phyloP scores from a whole-genome alignment of 2,329 filamentous ascomycete species.

The Fusarium pilosicola region DNA sequence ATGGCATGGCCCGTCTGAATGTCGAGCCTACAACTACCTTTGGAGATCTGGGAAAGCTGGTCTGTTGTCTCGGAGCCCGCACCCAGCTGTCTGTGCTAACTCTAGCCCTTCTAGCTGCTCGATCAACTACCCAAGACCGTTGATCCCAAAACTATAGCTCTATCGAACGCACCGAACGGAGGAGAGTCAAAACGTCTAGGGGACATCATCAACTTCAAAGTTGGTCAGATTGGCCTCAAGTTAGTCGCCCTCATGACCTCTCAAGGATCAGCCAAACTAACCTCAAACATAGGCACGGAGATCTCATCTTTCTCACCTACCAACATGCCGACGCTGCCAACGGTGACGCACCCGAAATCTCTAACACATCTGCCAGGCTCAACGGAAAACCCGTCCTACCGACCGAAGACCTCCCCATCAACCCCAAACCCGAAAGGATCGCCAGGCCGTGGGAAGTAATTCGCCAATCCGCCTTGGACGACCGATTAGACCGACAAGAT shows the following conservation, averaged over 20 bases:
- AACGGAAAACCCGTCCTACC: conserved; percentile 80
- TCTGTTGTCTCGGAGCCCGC: conserved; percentile 44
- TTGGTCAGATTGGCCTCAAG: conserved; percentile 70
- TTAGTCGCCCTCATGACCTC: conserved; percentile 45
- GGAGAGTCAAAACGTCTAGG: conserved; percentile 67
- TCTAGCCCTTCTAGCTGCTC: conserved; percentile 57
- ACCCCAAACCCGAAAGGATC: conserved; percentile 72
- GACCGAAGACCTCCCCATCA: conserved; percentile 73
- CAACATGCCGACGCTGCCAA: conserved; percentile 62
- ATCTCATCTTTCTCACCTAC: conserved; percentile 90
- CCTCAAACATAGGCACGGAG: conserved; percentile 71
- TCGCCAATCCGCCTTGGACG: conserved; percentile 86
- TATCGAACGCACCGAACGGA: conserved; percentile 69
- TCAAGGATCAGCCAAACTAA: conserved; percentile 3
- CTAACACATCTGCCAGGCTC: conserved; percentile 71
- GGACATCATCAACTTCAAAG: conserved; percentile 65
- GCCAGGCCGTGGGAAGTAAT: conserved; percentile 81
- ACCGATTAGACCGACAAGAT: conserved; percentile 84
- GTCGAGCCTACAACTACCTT: conserved; percentile 81
- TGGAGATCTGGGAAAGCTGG: conserved; percentile 65
- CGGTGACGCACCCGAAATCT: conserved; percentile 43
- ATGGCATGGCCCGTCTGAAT: conserved; percentile 89
- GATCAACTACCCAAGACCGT: conserved; percentile 69
- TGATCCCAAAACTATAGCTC: conserved; percentile 66
- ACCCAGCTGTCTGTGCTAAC: conserved; percentile 25